These are phyloP conservation scores for Oehlia diaphana DNA, from an alignment of 192 early-diverging fungal genomes.

Conservation along the genomic window DNA sequence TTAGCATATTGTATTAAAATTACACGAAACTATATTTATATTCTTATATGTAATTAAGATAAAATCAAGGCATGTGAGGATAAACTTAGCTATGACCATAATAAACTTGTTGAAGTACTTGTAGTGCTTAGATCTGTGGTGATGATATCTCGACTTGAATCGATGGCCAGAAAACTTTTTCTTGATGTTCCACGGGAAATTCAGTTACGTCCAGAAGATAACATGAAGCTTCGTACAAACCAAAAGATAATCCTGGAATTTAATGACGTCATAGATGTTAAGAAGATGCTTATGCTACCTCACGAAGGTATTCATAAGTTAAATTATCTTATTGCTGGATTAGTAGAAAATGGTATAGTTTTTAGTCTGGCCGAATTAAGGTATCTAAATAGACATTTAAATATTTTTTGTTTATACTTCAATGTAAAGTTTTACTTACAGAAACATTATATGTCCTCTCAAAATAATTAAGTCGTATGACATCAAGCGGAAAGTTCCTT, in stretches of 20 bases:
- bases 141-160: constrained; percentile 12
- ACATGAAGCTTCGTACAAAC: not conserved
- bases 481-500: not conserved
- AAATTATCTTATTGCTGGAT: constrained; percentile 16
- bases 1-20: not conserved
- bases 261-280: not conserved
- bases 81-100: not conserved
- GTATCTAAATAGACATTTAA: not conserved
- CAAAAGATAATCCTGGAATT: not conserved
- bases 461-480: not conserved
- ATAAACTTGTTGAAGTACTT: not conserved
- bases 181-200: not conserved
- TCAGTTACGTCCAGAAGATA: not conserved
- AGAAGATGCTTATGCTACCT: not conserved
- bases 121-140: not conserved
- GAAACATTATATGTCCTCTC: not conserved
- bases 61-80: not conserved
- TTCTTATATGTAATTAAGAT: not conserved
- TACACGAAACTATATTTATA: too few relatives aligned
- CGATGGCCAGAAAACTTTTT: constrained; percentile 4
- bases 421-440: not conserved
- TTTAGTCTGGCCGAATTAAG: not conserved
- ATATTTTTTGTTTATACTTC: not conserved
- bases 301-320: not conserved
- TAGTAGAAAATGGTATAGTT: not conserved